These are phyloP conservation scores for Coemansia sp. DNA, from an alignment of 192 early-diverging fungal genomes.

Conservation along the genomic window DNA sequence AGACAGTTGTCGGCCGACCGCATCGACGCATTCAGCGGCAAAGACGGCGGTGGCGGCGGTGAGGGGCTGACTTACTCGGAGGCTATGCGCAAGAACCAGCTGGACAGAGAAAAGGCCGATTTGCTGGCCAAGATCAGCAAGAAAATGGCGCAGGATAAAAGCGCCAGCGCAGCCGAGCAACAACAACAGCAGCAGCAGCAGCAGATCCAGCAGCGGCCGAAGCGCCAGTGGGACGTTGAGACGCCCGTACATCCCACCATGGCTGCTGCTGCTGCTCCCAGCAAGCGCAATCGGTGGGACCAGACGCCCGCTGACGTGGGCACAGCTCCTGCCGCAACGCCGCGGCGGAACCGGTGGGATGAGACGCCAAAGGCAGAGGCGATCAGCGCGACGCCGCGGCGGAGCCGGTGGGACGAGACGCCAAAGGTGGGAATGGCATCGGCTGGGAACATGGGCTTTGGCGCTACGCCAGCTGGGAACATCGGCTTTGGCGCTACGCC, in stretches of 20 bases:
- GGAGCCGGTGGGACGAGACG: conserved; percentile 54
- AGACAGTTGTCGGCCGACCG: conserved; percentile 83
- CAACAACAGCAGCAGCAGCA: conserved; percentile 44
- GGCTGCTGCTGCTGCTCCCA: conserved; percentile 25
- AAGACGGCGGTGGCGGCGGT: conserved; percentile 17
- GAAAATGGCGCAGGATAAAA: conserved; percentile 75
- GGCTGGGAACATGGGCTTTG: conserved; percentile 8
- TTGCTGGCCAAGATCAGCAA: conserved; percentile 70
- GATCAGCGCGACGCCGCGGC: conserved; percentile 38
- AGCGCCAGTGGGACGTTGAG: conserved; percentile 88
- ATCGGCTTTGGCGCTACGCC: conserved; percentile 81
- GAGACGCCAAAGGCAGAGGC: conserved; percentile 54
- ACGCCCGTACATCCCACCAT: conserved; percentile 60
- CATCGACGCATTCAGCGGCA: conserved; percentile 72
- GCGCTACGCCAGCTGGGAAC: conserved; percentile 75
- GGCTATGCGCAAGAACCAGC: conserved; percentile 82
- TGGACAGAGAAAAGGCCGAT: conserved; percentile 82
- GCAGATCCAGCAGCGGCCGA: conserved; percentile 54
- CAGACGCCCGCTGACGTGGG: conserved; percentile 62
- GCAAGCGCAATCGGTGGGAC: conserved; percentile 73
- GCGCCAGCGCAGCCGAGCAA: conserved; percentile 36
- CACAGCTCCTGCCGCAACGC: conserved; percentile 26
- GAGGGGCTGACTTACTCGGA: conserved; percentile 79
- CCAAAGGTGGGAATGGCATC: conserved; percentile 62
- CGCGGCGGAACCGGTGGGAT: conserved; percentile 67